Evolutionary conservation across 2,329 filamentous ascomycete species (phyloP), one percentile per base, ranked within the genome.

Genomic region (Biscogniauxia marginata): DNA sequence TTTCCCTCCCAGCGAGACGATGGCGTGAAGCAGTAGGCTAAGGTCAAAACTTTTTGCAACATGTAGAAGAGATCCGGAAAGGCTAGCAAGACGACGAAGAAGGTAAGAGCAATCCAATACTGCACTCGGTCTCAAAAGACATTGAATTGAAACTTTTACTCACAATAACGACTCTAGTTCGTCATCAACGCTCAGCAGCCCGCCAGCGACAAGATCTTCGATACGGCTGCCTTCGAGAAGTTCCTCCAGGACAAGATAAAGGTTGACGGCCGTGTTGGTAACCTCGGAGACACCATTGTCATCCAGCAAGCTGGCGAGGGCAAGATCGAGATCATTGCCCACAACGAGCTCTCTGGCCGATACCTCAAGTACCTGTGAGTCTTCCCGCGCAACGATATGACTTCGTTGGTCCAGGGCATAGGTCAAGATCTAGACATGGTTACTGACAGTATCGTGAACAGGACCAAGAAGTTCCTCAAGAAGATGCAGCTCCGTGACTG

Each of bases 401-500:
- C n/a, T n/a, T n/a, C n/a, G n/a, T n/a, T n/a, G n/a, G n/a, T n/a
- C n/a, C n/a, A n/a, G n/a, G n/a, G n/a, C n/a, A n/a, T n/a, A n/a
- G n/a, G n/a, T n/a, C n/a, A n/a, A n/a, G 18, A 11, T 30, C 30
- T 7, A 34, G 30, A 34, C 30, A 7, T 34, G 30, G 16, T 34
- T 34, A 16, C 30, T 34, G 30, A 34, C 9, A n/a, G n/a, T 16
- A 39, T 7, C 23, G 46, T 20, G 13, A 60, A 49, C 68, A 96
- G 91, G 78, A 99, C 95, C 79, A 99, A 99, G 91, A 99, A 99
- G 87, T 99, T 96, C 89, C 89, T 99, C 81, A 99, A 99, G 92
- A 99, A 99, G 91, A 91, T 97, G 86, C 93, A 98, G 87, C 91
- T 99, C 77, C 91, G 95, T 83, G 95, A 99, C 86, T 99, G 95